Conservation (phyloP, 805 yeast species). For the Kazachstania psychrophila region DNA sequence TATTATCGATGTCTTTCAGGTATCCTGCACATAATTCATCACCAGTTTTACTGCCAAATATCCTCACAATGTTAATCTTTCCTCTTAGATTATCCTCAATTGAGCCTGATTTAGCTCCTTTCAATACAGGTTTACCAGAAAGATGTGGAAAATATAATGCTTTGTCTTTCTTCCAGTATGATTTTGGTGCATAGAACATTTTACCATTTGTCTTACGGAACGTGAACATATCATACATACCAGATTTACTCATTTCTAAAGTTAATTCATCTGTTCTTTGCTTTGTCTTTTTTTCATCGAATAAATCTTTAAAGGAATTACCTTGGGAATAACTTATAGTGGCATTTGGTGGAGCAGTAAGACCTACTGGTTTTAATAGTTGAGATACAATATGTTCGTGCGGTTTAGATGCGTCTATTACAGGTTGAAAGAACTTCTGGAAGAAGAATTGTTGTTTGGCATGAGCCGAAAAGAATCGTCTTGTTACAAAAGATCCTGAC, state of each 20-base stretch:
- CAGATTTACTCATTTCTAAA: constrained; percentile 55
- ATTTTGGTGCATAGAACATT: constrained; percentile 72
- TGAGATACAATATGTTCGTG: constrained; percentile 29
- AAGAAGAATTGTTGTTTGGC: constrained; percentile 12
- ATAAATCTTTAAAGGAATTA: constrained; percentile 38
- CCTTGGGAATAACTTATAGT: constrained; percentile 30
- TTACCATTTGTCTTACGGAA: constrained; percentile 75
- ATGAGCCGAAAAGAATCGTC: constrained; percentile 1
- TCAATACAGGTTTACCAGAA: constrained; percentile 41
- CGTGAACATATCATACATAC: constrained; percentile 55
- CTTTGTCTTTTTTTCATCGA: constrained; percentile 40
- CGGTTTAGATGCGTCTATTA: constrained; percentile 31
- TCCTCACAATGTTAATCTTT: constrained; percentile 23
- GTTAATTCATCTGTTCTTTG: constrained; percentile 46
- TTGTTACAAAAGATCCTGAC: constrained; percentile 6
- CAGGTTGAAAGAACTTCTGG: constrained; percentile 29
- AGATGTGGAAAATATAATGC: constrained; percentile 80
- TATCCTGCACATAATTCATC: constrained; percentile 49
- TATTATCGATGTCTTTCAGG: constrained; percentile 5
- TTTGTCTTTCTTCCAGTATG: constrained; percentile 63
- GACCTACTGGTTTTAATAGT: constrained; percentile 42
- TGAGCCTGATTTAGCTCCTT: constrained; percentile 19
- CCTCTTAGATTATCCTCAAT: constrained; percentile 26
- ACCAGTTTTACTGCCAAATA: constrained; percentile 43
- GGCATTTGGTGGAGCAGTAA: constrained; percentile 29